Percentiles rank a stretch among this genome's conserved stretches.
These are phyloP conservation scores for Dichotomocladium elegans DNA, from an alignment of 371 early-diverging fungal species.

Conservation along the genomic window DNA sequence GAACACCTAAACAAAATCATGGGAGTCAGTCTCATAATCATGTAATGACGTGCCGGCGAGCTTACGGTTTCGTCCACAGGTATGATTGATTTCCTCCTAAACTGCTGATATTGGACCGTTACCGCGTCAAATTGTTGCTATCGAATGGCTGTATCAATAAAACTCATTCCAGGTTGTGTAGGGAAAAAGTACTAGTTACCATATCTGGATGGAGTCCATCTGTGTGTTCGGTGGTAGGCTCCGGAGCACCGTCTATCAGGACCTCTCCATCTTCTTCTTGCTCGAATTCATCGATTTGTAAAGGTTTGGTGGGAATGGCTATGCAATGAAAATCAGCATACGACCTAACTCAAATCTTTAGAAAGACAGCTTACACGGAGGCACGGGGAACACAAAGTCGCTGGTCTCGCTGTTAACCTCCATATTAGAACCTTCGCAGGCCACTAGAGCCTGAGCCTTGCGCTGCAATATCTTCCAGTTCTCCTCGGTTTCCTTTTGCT, in stretches of 20 bases:
- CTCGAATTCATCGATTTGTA: conserved; percentile 25
- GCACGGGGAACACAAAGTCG: conserved; percentile 8
- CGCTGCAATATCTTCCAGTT: conserved; percentile 77
- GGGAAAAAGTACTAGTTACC: conserved; percentile 19
- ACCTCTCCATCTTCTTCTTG: conserved; percentile 35
- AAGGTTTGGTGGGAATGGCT: too few species aligned
- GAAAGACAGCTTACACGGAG: neutral
- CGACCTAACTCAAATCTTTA: too few species aligned
- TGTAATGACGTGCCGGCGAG: neutral
- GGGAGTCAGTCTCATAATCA: neutral
- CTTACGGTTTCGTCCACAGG: conserved; percentile 79
- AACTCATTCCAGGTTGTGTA: too few species aligned
- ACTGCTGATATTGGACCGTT: conserved; percentile 64
- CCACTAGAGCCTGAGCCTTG: conserved; percentile 9
- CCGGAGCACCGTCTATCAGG: conserved; percentile 23
- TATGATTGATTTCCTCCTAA: conserved; percentile 88
- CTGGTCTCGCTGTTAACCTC: neutral
- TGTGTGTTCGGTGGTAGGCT: conserved; percentile 19
- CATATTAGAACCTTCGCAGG: neutral
- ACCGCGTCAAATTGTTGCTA: conserved; percentile 67
- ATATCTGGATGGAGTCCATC: conserved; percentile 46
- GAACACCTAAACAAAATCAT: conserved; percentile 47
- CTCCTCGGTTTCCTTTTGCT: conserved; percentile 82
- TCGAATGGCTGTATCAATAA: neutral
- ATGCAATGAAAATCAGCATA: too few species aligned